Base-by-base conservation (phyloP, 106 monocot species). In the Dendrobium catenatum region DNA sequence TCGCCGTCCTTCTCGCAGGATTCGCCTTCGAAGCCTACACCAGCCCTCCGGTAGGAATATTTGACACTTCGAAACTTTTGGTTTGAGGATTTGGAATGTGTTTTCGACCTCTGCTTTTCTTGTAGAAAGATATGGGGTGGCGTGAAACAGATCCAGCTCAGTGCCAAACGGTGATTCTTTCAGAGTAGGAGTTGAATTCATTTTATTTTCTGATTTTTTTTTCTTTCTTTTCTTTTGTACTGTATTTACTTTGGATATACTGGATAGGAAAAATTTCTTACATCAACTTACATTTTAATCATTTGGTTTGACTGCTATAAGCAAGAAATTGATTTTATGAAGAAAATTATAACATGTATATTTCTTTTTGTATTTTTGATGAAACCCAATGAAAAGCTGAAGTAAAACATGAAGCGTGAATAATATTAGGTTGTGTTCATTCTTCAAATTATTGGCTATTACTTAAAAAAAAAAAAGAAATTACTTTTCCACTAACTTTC, bases 1-100 rank as follows among this genome's bases (percentile, higher is more conserved):
- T 98, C 27, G 98, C 98, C 29, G 91, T 95, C 58, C 85, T 98
- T 19, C 93, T 98, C 72, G 95, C 98, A 1, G 98, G 98, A 22
- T 98, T 98, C 76, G 98, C 98, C 37, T 98, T 98, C 75, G 98
- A 98, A 33, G 91, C 98, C 24, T 98, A 98, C 79, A 82, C 86
- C 37, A 95, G 81, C 73, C 98, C 98, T 79, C 88, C 95, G 76
- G 98, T 93, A 80, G 6, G 41, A 61, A 33, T 7, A 75, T 33
- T 66, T 74, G 55, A 58, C 31, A 46, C 75, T 75, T 27, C 17
- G 19, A 9, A 4, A 31, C 24, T 72, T 59, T 72, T 66, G 17
- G 67, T n/a, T 48, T 37, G 19, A 37, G 46, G 27, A 31, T 85
- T 72, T 37, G 5, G 73, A 42, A 79, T 76, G 42, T 11, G 24